Conservation (phyloP, 169 alveolate genomes). For the Besnoitia besnoiti region DNA sequence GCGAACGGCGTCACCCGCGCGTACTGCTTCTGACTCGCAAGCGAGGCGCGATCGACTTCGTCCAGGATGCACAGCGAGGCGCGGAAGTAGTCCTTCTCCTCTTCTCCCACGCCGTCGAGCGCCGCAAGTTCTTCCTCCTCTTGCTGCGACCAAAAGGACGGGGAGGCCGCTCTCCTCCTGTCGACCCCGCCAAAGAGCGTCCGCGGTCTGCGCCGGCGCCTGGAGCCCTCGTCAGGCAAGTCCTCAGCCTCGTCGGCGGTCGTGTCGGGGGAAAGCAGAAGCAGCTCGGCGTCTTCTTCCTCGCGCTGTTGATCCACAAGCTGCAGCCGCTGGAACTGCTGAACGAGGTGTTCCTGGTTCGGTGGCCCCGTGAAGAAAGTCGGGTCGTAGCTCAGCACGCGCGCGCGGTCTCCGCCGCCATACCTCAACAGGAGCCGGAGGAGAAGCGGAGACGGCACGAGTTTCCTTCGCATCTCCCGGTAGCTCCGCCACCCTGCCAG, state of each 20-base stretch:
- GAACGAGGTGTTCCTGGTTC: not conserved
- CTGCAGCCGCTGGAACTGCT: conserved; percentile 20
- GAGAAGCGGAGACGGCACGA: conserved; percentile 27
- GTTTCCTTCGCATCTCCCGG: not conserved
- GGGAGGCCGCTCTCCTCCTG: not conserved
- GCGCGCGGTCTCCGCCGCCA: not conserved
- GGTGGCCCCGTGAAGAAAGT: conserved; percentile 25
- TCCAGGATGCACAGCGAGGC: not conserved
- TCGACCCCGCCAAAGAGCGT: not conserved
- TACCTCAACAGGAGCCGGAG: conserved; percentile 12
- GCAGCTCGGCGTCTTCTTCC: not conserved
- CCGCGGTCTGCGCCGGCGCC: not conserved
- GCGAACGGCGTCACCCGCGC: not conserved
- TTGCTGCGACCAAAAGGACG: not conserved
- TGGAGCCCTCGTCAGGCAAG: not conserved
- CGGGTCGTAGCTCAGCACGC: conserved; percentile 23
- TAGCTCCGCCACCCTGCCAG: conserved; percentile 22
- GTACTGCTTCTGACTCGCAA: not conserved
- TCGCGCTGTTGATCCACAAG: not conserved
- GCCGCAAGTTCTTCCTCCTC: conserved; percentile 6
- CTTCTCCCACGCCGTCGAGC: not conserved
- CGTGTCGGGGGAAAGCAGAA: not conserved
- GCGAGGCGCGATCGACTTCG: not conserved
- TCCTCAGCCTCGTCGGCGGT: conserved; percentile 35
- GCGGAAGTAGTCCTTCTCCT: conserved; percentile 13